Evolutionary conservation across 2,329 filamentous ascomycete species (phyloP).

Genomic region (Coniochaeta sp.): DNA sequence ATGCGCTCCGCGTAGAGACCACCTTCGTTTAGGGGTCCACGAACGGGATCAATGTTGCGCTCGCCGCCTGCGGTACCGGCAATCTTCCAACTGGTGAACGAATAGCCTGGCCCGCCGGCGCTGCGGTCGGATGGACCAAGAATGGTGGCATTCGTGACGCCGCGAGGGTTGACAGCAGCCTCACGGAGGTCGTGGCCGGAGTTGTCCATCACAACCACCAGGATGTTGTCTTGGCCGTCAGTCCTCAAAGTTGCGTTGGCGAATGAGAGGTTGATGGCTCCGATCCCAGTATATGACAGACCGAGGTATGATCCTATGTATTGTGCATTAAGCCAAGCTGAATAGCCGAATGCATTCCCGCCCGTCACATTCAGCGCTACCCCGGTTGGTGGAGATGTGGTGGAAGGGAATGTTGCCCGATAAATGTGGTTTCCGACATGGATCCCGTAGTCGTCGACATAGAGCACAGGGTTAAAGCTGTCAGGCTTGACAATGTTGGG

Average conservation of each 20-base stretch:
- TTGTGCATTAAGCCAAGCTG: conserved; percentile 48
- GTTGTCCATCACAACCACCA: conserved; percentile 52
- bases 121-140: conserved; percentile 21
- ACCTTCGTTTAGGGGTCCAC: conserved; percentile 49
- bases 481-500: conserved; percentile 38
- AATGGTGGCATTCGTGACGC: conserved; percentile 45
- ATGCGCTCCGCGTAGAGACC: conserved; percentile 50
- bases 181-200: conserved; percentile 49
- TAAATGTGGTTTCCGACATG: conserved; percentile 48
- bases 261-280: conserved; percentile 39
- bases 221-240: conserved; percentile 30
- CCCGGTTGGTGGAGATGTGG: conserved; percentile 26
- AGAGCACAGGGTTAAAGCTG: conserved; percentile 44
- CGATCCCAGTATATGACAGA: conserved; percentile 27
- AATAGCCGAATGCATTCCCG: conserved; percentile 48
- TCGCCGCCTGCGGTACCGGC: conserved; percentile 48
- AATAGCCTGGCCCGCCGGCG: conserved; percentile 13
- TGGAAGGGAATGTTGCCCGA: conserved; percentile 39
- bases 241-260: conserved; percentile 34
- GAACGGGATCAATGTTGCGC: conserved; percentile 43
- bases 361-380: conserved; percentile 44
- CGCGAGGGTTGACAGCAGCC: conserved; percentile 38
- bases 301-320: conserved; percentile 50
- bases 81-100: conserved; percentile 49
- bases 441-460: conserved; percentile 48